Evolutionary conservation across 1,284 basidiomycete genomes (phyloP).

Genomic region (Waitea zeae): DNA sequence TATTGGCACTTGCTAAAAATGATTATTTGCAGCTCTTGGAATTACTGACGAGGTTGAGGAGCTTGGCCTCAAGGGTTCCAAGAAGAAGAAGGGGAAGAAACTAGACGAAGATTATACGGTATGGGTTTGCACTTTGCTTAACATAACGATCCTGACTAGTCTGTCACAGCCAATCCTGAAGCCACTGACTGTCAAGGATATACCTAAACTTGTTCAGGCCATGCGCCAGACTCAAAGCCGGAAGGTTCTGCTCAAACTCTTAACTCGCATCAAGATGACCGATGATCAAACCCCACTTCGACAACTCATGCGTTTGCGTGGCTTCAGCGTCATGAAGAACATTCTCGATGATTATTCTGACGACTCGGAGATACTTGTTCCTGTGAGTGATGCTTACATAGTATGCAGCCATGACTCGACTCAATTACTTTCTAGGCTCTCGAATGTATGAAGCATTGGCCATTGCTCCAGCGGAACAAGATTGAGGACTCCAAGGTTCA

Average conservation of each 20-base stretch:
- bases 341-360: constrained; percentile 67
- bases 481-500: constrained; percentile 78
- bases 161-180: constrained; percentile 46
- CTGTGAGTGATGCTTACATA: constrained; percentile 17
- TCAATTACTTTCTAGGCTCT: constrained; percentile 43
- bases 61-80: constrained; percentile 70
- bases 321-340: constrained; percentile 85
- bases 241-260: constrained; percentile 69
- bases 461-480: constrained; percentile 81
- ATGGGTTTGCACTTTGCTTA: too few species aligned
- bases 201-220: constrained; percentile 83
- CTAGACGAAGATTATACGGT: constrained; percentile 90
- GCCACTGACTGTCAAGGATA: constrained; percentile 63
- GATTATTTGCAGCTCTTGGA: constrained; percentile 84
- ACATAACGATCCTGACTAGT: constrained; percentile 2
- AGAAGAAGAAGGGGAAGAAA: constrained; percentile 83
- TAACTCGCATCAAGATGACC: constrained; percentile 82
- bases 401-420: not conserved
- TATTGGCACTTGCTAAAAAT: not conserved
- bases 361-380: constrained; percentile 55
- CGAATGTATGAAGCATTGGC: constrained; percentile 67
- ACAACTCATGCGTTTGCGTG: constrained; percentile 85
- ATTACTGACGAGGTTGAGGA: constrained; percentile 83
- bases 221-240: constrained; percentile 80
- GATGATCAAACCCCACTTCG: constrained; percentile 67